Percentiles rank a stretch among this genome's conserved stretches.
Evolutionary conservation across 2,329 filamentous ascomycete species (phyloP).

Genomic region (Metarhizium sp.): DNA sequence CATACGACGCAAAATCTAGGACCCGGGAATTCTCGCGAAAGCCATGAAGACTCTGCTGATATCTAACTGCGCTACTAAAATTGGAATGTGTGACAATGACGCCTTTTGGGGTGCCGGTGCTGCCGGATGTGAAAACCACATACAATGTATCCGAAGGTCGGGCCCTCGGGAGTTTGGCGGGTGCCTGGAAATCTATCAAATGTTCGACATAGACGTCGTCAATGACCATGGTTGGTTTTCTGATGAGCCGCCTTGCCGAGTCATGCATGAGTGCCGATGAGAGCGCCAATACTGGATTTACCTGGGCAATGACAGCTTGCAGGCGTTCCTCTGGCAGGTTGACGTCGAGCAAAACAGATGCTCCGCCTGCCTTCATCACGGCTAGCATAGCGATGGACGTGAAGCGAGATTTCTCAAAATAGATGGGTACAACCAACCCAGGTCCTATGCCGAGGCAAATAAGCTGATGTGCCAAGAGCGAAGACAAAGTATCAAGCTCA

Average conservation of each 20-base stretch:
- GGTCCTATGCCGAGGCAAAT: constrained; percentile 14
- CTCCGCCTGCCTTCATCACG: constrained; percentile 13
- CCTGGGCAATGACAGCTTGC: too few species aligned
- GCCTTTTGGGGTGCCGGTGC: not conserved
- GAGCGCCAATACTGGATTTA: too few species aligned
- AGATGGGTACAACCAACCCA: constrained; percentile 13
- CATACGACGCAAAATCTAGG: too few species aligned
- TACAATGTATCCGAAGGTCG: constrained; percentile 1
- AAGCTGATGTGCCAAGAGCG: constrained; percentile 8
- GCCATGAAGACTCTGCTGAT: not conserved
- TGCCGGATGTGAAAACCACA: constrained; percentile 1
- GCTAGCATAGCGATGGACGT: constrained; percentile 13
- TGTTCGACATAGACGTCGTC: too few species aligned
- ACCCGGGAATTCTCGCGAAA: not conserved
- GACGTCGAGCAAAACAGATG: constrained; percentile 17
- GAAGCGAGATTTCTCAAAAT: constrained; percentile 16
- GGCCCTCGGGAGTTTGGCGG: not conserved
- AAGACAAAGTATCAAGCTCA: constrained; percentile 18
- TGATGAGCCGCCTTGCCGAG: too few species aligned
- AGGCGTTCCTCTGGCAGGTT: not conserved
- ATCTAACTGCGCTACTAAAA: not conserved
- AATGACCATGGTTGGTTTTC: too few species aligned
- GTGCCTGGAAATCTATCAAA: not conserved
- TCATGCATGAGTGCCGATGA: too few species aligned
- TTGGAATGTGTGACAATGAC: constrained; percentile 1